A percentile compares a stretch with the other conserved stretches of the same genome.
phyloP scores from a whole-genome alignment of 306 rosid species.

The Trichosanthes cucumerina region DNA sequence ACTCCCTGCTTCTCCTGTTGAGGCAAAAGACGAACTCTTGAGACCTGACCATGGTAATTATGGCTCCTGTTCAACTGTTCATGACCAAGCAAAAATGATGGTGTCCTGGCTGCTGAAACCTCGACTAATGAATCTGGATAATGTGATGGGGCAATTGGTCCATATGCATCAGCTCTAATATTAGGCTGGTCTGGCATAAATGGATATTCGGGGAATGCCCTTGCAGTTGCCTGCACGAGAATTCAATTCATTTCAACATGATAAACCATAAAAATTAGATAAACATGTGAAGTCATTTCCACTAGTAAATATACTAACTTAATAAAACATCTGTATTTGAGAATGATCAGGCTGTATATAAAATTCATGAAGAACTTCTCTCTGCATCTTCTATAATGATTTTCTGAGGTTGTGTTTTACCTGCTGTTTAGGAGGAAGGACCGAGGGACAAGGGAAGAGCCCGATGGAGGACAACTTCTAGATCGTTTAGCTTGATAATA shows the following conservation, averaged over 20 bases:
- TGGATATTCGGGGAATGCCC: constrained; percentile 59
- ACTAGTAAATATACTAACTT: background rate
- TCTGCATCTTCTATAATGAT: background rate
- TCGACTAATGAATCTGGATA: constrained; percentile 50
- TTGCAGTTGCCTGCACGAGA: constrained; percentile 54
- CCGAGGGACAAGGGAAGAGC: background rate
- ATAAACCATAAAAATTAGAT: constrained; percentile 16
- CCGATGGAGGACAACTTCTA: background rate
- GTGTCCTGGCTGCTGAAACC: constrained; percentile 50
- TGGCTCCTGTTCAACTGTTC: constrained; percentile 62
- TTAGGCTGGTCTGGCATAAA: constrained; percentile 56
- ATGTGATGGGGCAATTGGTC: constrained; percentile 57
- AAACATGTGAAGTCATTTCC: background rate
- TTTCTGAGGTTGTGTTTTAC: background rate
- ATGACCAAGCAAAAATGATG: constrained; percentile 47
- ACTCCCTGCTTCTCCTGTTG: constrained; percentile 56
- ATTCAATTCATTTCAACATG: constrained; percentile 23
- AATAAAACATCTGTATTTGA: background rate
- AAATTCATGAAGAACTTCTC: background rate
- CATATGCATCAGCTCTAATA: constrained; percentile 53
- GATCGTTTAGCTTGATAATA: background rate
- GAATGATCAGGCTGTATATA: background rate
- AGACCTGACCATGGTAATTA: constrained; percentile 44
- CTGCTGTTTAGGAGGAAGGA: background rate
- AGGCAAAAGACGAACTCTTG: constrained; percentile 58